A percentile compares a stretch with the other conserved stretches of the same genome.
phyloP scores from a whole-genome alignment of 768 basidiomycete genomes.

The Boletus reticulatus region DNA sequence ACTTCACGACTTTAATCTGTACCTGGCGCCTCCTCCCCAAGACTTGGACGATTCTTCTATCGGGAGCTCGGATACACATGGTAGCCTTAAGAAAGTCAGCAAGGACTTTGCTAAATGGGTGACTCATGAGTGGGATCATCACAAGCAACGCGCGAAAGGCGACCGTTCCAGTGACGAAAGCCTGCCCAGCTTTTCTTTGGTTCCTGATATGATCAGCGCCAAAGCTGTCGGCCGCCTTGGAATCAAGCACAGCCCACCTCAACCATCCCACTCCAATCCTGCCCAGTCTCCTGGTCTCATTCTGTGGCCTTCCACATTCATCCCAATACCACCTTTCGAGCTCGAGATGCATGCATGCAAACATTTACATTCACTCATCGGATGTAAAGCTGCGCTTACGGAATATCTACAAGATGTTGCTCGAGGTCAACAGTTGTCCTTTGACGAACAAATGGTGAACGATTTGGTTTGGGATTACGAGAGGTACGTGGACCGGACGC shows the following conservation, averaged over 20 bases:
- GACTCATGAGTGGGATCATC: slow-evolving; percentile 34
- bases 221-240: slow-evolving; percentile 42
- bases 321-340: slow-evolving; percentile 55
- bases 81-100: slow-evolving; percentile 27
- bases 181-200: slow-evolving; percentile 12
- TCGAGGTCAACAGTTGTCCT: slow-evolving; percentile 17
- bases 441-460: slow-evolving; percentile 24
- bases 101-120: slow-evolving; percentile 37
- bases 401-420: slow-evolving; percentile 44
- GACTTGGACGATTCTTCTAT: slow-evolving; percentile 19
- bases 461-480: slow-evolving; percentile 37
- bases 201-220: slow-evolving; percentile 31
- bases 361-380: slow-evolving; percentile 61
- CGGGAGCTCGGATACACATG: slow-evolving; percentile 27
- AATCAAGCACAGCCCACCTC: slow-evolving; percentile 18
- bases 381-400: slow-evolving; percentile 55
- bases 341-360: slow-evolving; percentile 77
- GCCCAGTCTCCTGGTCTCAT: slow-evolving; percentile 64
- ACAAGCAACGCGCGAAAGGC: slow-evolving; percentile 17
- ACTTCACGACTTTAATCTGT: slow-evolving; percentile 49
- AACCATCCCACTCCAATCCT: slow-evolving; percentile 23
- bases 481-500: slow-evolving; percentile 22
- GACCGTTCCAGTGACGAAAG: slow-evolving; percentile 30
- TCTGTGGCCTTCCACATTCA: slow-evolving; percentile 56
- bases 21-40: slow-evolving; percentile 48